Evolutionary conservation across 2,329 filamentous ascomycete genomes (phyloP).

Genomic region (Hymenoscyphus albidus): DNA sequence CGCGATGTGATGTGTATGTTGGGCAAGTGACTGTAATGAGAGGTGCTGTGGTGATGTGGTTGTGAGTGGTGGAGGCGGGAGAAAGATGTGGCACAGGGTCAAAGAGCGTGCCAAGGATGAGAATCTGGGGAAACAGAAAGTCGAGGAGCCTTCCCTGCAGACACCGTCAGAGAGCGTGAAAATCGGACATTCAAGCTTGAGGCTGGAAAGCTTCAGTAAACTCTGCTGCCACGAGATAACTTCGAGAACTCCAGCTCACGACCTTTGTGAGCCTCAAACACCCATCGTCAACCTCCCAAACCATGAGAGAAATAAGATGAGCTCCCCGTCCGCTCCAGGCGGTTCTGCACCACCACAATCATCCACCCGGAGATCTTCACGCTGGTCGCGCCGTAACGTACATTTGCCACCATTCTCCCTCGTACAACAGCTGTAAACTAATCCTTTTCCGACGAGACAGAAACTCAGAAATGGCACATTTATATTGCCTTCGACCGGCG

Average conservation of each 20-base stretch:
- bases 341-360: constrained; percentile 27
- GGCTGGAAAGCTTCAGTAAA: not conserved
- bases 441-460: constrained; percentile 36
- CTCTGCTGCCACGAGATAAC: not conserved
- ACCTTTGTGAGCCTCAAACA: not conserved
- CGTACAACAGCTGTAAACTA: constrained; percentile 7
- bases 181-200: not conserved
- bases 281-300: constrained; percentile 5
- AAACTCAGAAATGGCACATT: constrained; percentile 83
- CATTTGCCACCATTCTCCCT: constrained; percentile 10
- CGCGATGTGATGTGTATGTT: not conserved
- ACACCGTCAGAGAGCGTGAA: not conserved
- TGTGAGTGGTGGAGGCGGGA: not conserved
- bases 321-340: constrained; percentile 30
- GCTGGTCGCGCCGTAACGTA: constrained; percentile 29
- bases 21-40: not conserved
- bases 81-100: not conserved
- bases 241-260: not conserved
- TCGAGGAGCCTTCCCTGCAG: not conserved
- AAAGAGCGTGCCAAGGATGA: not conserved
- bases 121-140: not conserved
- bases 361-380: constrained; percentile 21
- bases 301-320: constrained; percentile 31
- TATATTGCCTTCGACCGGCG: constrained; percentile 80
- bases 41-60: not conserved